phyloP scores from a whole-genome alignment of 2,329 filamentous ascomycete genomes.

The Mycocentrospora acerina region DNA sequence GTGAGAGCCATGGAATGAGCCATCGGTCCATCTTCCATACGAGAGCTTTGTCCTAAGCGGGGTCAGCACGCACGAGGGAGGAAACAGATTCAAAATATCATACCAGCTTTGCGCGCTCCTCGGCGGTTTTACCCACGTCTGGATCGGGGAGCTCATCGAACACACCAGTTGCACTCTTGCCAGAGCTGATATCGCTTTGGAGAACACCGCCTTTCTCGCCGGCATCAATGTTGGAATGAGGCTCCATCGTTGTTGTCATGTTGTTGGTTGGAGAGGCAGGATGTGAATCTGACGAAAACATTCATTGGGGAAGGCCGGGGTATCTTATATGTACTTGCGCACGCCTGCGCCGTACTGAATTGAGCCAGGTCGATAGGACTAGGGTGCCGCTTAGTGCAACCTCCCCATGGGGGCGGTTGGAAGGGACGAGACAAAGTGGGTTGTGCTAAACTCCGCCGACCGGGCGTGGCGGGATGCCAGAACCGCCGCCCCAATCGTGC shows the following conservation, averaged over 20 bases:
- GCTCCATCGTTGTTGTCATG: constrained; percentile 27
- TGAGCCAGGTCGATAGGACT: constrained; percentile 4
- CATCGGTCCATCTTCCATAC: constrained; percentile 47
- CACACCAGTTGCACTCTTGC: constrained; percentile 26
- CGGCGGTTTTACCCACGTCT: constrained; percentile 36
- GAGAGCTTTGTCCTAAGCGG: constrained; percentile 36
- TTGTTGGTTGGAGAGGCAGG: constrained; percentile 13
- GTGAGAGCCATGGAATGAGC: constrained; percentile 45
- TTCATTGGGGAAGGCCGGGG: constrained; percentile 17
- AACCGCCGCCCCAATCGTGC: too few species aligned
- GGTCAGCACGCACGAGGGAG: constrained; percentile 14
- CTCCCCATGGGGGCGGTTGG: constrained; percentile 42
- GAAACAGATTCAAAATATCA: constrained; percentile 5
- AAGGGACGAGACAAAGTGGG: constrained; percentile 22
- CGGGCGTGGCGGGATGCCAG: constrained; percentile 28
- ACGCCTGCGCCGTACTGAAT: constrained; percentile 9
- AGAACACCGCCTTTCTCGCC: constrained; percentile 27
- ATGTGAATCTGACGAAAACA: constrained; percentile 17
- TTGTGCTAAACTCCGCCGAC: constrained; percentile 15
- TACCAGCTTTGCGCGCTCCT: constrained; percentile 39
- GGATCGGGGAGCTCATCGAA: constrained; percentile 39
- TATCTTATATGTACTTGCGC: constrained; percentile 35
- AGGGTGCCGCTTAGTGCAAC: constrained; percentile 9
- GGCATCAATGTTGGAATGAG: constrained; percentile 10
- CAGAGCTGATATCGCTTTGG: constrained; percentile 30